A percentile compares a stretch with the other conserved stretches of the same genome.
phyloP scores from a whole-genome alignment of 2,329 filamentous ascomycete genomes.

The Septoria petroselini region DNA sequence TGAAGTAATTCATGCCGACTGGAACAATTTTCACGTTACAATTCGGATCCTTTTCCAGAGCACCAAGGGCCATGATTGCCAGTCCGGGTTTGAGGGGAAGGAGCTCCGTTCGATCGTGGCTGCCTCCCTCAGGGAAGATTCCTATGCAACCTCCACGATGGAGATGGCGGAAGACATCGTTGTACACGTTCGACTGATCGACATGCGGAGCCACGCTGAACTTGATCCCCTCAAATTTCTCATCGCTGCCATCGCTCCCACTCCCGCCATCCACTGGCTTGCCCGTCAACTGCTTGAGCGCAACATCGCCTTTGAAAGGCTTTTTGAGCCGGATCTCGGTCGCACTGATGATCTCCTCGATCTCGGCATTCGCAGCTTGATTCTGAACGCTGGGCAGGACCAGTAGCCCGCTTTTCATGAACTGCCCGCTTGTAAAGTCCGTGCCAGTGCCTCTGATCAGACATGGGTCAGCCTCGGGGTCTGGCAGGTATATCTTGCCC shows the following conservation, averaged over 20 bases:
- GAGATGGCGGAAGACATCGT: conserved; percentile 83
- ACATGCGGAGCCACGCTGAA: conserved; percentile 91
- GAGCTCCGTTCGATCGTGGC: conserved; percentile 88
- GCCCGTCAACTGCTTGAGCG: conserved; percentile 78
- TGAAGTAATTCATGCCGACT: conserved; percentile 99
- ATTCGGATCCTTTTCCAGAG: conserved; percentile 77
- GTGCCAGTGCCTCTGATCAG: conserved; percentile 76
- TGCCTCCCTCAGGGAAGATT: conserved; percentile 95
- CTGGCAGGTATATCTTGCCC: conserved; percentile 83
- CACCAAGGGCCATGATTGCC: conserved; percentile 94
- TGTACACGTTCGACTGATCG: conserved; percentile 89
- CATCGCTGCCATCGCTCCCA: conserved; percentile 56
- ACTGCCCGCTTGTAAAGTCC: conserved; percentile 69
- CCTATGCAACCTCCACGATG: conserved; percentile 83
- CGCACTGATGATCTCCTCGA: conserved; percentile 73
- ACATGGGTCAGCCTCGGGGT: conserved; percentile 79
- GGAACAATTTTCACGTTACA: conserved; percentile 93
- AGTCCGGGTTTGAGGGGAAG: conserved; percentile 93
- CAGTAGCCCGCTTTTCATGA: conserved; percentile 75
- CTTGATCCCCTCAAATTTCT: conserved; percentile 67
- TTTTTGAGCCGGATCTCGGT: conserved; percentile 85
- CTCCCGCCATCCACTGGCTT: conserved; percentile 47
- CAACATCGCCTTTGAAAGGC: conserved; percentile 72
- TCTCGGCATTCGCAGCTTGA: conserved; percentile 75
- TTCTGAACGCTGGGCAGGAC: conserved; percentile 84